These are phyloP conservation scores for Sisymbrium altissimum DNA, from an alignment of 345 rosid species.

Conservation along the genomic window DNA sequence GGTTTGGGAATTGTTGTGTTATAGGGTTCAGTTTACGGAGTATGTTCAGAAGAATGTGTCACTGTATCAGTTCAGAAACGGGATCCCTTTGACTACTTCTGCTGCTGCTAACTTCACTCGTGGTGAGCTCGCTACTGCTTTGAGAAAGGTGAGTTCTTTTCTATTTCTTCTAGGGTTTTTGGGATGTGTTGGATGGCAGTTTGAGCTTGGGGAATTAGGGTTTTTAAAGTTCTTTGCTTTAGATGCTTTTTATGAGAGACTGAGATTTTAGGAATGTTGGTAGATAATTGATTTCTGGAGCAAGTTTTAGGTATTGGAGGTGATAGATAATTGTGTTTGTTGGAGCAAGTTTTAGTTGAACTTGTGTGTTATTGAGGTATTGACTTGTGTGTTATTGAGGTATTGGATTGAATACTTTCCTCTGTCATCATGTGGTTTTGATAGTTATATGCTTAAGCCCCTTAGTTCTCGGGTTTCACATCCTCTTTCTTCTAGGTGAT, in stretches of 20 bases:
- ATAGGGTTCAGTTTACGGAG: slow-evolving; percentile 95
- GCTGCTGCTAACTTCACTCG: slow-evolving; percentile 92
- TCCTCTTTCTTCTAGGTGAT: not conserved
- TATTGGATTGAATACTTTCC: not conserved
- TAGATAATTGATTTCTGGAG: not conserved
- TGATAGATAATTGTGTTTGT: slow-evolving; percentile 4
- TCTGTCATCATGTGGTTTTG: not conserved
- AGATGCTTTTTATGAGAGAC: not conserved
- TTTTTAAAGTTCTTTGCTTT: not conserved
- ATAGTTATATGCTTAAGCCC: too few relatives aligned
- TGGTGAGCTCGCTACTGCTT: slow-evolving; percentile 93
- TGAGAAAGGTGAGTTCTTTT: slow-evolving; percentile 66
- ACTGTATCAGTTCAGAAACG: slow-evolving; percentile 85
- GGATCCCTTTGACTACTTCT: slow-evolving; percentile 85
- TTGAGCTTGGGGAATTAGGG: not conserved
- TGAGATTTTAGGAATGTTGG: not conserved
- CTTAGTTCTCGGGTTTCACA: too few relatives aligned
- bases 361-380: not conserved
- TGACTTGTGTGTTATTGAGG: too few relatives aligned
- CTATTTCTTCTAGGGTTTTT: not conserved
- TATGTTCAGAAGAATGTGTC: slow-evolving; percentile 94
- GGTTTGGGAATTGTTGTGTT: not conserved
- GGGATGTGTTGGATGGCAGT: not conserved
- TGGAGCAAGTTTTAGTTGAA: not conserved
- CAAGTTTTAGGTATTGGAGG: not conserved